Evolutionary conservation across 768 basidiomycete genomes (phyloP), one percentile per base, ranked within the genome.

Genomic region (Lactarius vividus): DNA sequence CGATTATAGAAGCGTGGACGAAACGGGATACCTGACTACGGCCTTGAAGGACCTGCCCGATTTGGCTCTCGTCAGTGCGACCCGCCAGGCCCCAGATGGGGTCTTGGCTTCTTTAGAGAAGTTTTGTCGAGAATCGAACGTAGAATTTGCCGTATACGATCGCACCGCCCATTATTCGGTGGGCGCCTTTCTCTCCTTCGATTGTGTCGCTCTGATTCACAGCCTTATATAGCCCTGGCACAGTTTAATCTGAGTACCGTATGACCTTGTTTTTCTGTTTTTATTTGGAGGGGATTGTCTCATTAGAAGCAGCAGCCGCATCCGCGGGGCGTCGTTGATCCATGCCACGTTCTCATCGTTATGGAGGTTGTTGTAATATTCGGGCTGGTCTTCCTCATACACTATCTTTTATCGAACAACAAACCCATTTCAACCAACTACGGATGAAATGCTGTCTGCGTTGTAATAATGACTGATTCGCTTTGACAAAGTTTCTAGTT

Each of bases 71-170:
- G 42, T 63, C 42, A 16, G 62, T 16, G 57, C 53, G 4, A 63
- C 66, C 3, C 26, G 28, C 33, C 61, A 63, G n/a, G 37, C 40
- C n/a, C 40, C 66, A 8, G 31, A 46, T 28, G 37, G 18, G 33
- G 16, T 29, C 33, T 52, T 54, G 23, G 52, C 40, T 37, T 37
- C 66, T 46, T 52, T 67, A n/a, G 49, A 63, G 28, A 59, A 49
- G 40, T 63, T 67, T 16, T 67, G 66, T 56, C 40, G 52, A 9
- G 57, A 67, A 20, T 40, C 40, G 15, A 37, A 42, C 28, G 33
- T 67, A 29, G 66, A 63, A 16, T 67, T 67, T 29, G 57, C 23
- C 37, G 26, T 67, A 37, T 67, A 53, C 7, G 57, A 67, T 16
- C 31, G 11, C 28, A 49, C 20, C 5, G 66, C 62, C 13, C 33